Percentiles rank a stretch among this genome's conserved stretches.
These are phyloP conservation scores for Juglanconis juglandina DNA, from an alignment of 2,329 filamentous ascomycete genomes.

Conservation along the genomic window DNA sequence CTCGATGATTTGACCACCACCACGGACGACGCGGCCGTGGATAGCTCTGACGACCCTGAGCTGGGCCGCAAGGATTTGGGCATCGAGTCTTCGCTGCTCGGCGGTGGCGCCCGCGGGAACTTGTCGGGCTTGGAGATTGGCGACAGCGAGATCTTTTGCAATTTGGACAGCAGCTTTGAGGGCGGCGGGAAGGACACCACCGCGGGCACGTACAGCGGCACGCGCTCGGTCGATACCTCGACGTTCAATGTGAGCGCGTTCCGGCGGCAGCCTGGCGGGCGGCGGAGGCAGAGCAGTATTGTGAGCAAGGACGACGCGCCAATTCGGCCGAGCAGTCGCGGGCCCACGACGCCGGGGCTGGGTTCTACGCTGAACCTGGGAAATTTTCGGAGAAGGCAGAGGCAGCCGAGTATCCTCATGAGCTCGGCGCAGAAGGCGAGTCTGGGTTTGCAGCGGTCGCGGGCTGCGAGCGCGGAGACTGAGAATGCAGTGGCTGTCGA, in stretches of 20 bases:
- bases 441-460: conserved; percentile 21
- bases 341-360: conserved; percentile 44
- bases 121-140: conserved; percentile 46
- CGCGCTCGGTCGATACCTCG: conserved; percentile 41
- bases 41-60: conserved; percentile 28
- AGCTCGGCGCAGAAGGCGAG: conserved; percentile 41
- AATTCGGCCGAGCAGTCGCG: conserved; percentile 51
- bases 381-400: conserved; percentile 52
- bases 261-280: conserved; percentile 35
- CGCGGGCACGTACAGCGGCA: conserved; percentile 2
- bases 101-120: conserved; percentile 25
- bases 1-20: conserved; percentile 33
- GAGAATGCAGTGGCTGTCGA: conserved; percentile 11
- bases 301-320: conserved; percentile 48
- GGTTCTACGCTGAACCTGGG: conserved; percentile 54
- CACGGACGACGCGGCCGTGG: conserved; percentile 11
- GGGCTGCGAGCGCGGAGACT: conserved; percentile 19
- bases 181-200: conserved; percentile 17
- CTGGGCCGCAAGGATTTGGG: conserved; percentile 33
- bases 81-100: conserved; percentile 24
- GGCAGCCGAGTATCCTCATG: conserved; percentile 61
- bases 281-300: conserved; percentile 47
- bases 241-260: conserved; percentile 45
- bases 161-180: conserved; percentile 34
- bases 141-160: conserved; percentile 46